Base-by-base conservation (phyloP, 108 stramenopile species). In the Cyclotella choctawhatcheeana region DNA sequence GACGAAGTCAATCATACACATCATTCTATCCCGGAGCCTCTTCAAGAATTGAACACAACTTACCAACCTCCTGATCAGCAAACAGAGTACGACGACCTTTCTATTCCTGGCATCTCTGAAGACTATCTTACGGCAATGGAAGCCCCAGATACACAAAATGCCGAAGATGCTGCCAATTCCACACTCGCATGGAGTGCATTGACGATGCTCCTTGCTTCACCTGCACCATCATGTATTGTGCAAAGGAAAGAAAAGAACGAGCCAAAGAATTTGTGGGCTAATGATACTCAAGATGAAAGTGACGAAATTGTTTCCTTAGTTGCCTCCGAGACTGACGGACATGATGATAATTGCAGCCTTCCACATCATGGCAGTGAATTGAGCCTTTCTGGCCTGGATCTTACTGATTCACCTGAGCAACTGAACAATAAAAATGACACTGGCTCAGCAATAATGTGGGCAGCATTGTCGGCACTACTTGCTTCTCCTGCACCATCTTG, bases 261-360 rank as follows among this genome's bases (percentile, higher is more conserved):
- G 10, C 37, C 26, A 12, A 60, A 40, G 59, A 60, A 60, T 24
- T 40, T 60, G 59, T 60, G 59, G 59, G 59, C 59, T 5, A 35
- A 60, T 37, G 37, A 2, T 24, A 10, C 1, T 21, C 14, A 6
- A 17, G 25, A 60, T 40, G n/a, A 60, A 24, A 26, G 40, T 60
- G 59, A 60, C 20, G 59, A 60, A 1, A 1, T 60, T 6, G 26
- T 60, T 37, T 60, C 59, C 5, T 60, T 60, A 22, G 25, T 31
- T 2, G 0, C 5, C 25, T 31, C 56, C 10, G 56, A 58, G 29
- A 7, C 32, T 58, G 31, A 31, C 10, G 56, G 32, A 26, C 7
- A 10, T 22, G 56, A 3, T 32, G 29, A 58, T 8, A 17, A 1
- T 0, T 40, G 37, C 37, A 40, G 37, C 37, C 12, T 40, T 6